Base-by-base conservation (phyloP, 1,284 basidiomycete species). In the Schizophyllum amplum region DNA sequence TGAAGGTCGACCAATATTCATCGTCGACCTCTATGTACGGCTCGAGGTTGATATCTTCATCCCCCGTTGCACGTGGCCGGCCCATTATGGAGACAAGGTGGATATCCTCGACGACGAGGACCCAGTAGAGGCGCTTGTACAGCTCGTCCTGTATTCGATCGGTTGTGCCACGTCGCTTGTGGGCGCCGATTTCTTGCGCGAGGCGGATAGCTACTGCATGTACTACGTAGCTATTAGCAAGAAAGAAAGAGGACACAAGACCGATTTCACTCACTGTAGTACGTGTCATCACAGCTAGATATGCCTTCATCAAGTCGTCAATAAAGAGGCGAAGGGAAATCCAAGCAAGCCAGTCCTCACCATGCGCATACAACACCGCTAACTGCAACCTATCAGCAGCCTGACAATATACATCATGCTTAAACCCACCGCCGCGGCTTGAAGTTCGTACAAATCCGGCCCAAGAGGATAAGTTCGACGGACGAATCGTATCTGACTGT, bases 11-110 rank as follows among this genome's bases (percentile, higher is more conserved):
- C 77, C 77, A 80, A 57, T 72, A 77, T 55, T 79, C 79, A 62
- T 83, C 81, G 55, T 80, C 75, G 5, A 80, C 73, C 33, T 76
- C 75, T 13, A 77, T 63, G 0, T 79, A 79, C 7, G 33, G 33
- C 33, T 42, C 33, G 2, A 42, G 33, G 33, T 42, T 42, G 33
- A 42, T 42, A 9, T 42, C 33, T 17, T 42, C 33, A 17, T 42
- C 33, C 33, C 33, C 33, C 2, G 33, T 42, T 3, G 76, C 75
- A 33, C 78, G 69, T 1, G 80, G 77, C 13, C 81, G 68, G 1
- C 81, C 81, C 20, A 83, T 72, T 5, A 72, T 71, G 0, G 74
- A 71, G 58, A 75, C 77, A 20, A 70, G 67, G 51, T 71, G 66
- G 13, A 71, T 68, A 59, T 72, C 71, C 52, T 68, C 52, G 33